These are phyloP conservation scores for Syzygium oleosum DNA, from an alignment of 345 rosid species.

Conservation along the genomic window DNA sequence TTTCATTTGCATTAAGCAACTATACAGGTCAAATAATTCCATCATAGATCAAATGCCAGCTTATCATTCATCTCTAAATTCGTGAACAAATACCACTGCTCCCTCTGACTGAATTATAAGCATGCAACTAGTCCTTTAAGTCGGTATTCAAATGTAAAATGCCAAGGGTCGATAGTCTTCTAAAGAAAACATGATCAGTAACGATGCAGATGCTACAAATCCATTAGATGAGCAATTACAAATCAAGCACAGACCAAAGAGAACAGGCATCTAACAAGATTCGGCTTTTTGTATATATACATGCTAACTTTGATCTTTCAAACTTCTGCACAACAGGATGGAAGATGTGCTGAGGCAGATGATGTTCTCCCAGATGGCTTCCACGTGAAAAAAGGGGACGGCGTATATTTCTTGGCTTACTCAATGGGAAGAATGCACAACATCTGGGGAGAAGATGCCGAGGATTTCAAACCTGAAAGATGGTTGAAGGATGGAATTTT, in stretches of 20 bases:
- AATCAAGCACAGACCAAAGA: neutral
- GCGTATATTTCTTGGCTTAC: slow-evolving; percentile 41
- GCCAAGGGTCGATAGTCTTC: neutral
- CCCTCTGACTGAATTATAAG: neutral
- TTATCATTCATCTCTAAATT: neutral
- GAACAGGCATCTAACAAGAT: neutral
- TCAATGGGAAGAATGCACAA: slow-evolving; percentile 77
- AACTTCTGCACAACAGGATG: slow-evolving; percentile 30
- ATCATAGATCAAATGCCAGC: neutral
- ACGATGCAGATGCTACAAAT: neutral
- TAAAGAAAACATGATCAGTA: neutral
- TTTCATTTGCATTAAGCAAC: neutral
- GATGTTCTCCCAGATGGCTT: slow-evolving; percentile 67
- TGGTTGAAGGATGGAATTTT: slow-evolving; percentile 62
- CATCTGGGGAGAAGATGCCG: slow-evolving; percentile 74
- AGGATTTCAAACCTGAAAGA: slow-evolving; percentile 63
- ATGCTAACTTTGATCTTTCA: neutral
- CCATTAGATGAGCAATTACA: neutral
- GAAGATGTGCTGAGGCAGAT: slow-evolving; percentile 46
- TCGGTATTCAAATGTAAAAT: neutral
- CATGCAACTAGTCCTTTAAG: neutral
- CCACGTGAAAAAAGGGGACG: slow-evolving; percentile 55
- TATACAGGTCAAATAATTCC: neutral
- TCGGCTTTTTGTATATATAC: neutral
- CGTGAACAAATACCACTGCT: neutral